phyloP scores from a whole-genome alignment of 257 asterid species.

The Forsythia suspensa region DNA sequence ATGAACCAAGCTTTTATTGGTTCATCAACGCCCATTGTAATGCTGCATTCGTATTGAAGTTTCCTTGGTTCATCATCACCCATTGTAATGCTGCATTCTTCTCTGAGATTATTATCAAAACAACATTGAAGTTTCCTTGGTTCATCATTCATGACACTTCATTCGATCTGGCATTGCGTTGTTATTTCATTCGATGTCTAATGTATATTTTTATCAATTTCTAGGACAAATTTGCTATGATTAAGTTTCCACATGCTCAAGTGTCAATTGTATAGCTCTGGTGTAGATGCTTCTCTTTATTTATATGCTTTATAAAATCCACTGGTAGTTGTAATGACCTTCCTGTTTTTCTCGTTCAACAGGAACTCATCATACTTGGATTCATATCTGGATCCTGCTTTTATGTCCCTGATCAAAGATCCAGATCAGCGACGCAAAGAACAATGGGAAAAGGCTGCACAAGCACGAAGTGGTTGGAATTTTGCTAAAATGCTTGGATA shows the following conservation, averaged over 20 bases:
- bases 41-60: background rate
- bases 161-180: constrained; percentile 1
- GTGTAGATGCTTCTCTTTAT: background rate
- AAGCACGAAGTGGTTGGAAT: constrained; percentile 76
- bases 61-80: background rate
- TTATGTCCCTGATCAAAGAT: constrained; percentile 89
- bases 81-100: no score
- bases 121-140: background rate
- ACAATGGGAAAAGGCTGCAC: constrained; percentile 92
- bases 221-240: constrained; percentile 2
- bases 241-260: constrained; percentile 7
- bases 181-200: background rate
- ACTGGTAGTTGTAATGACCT: background rate
- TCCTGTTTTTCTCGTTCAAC: constrained; percentile 9
- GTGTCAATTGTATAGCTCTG: constrained; percentile 4
- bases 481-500: constrained; percentile 79
- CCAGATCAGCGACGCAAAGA: constrained; percentile 90
- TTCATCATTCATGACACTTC: constrained; percentile 2
- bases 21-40: no score
- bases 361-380: constrained; percentile 79
- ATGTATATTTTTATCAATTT: constrained; percentile 12
- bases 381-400: constrained; percentile 88
- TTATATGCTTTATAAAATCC: constrained; percentile 4
- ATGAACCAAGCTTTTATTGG: background rate
- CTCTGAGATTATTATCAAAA: no score